These are phyloP conservation scores for Penicillium antarcticum DNA, from an alignment of 495 filamentous ascomycete genomes.

Conservation along the genomic window DNA sequence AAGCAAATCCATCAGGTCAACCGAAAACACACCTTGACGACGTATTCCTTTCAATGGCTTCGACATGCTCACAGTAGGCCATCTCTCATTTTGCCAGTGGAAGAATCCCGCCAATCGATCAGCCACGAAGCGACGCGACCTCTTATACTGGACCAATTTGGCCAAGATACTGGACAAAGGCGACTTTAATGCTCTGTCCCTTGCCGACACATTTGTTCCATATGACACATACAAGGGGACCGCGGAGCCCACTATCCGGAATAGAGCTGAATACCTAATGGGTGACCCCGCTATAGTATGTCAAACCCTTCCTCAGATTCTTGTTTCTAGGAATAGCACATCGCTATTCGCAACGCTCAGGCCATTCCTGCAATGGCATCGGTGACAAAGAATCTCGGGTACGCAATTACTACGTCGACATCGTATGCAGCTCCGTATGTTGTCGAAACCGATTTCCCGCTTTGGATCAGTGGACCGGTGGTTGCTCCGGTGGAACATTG, in stretches of 20 bases:
- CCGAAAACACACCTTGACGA: slow-evolving; percentile 5
- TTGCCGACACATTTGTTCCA: slow-evolving; percentile 50
- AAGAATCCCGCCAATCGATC: slow-evolving; percentile 12
- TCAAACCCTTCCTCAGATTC: not conserved
- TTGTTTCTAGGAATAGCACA: not conserved
- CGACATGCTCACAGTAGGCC: slow-evolving; percentile 19
- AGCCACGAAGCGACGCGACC: slow-evolving; percentile 10
- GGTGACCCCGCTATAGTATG: slow-evolving; percentile 26
- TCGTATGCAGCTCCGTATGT: slow-evolving; percentile 47
- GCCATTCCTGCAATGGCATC: slow-evolving; percentile 33
- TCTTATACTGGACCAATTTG: slow-evolving; percentile 17
- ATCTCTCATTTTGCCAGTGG: slow-evolving; percentile 19
- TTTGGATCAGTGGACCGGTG: slow-evolving; percentile 50
- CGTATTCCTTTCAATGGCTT: slow-evolving; percentile 22
- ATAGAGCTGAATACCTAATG: slow-evolving; percentile 48
- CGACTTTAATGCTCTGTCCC: slow-evolving; percentile 49
- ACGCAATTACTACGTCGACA: slow-evolving; percentile 36
- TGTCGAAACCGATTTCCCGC: slow-evolving; percentile 48
- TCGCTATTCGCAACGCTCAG: slow-evolving; percentile 22
- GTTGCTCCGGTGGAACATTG: slow-evolving; percentile 57
- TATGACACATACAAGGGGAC: slow-evolving; percentile 48
- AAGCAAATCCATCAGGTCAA: not conserved
- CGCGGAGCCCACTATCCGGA: slow-evolving; percentile 17
- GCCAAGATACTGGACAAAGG: slow-evolving; percentile 15
- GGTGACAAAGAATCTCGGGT: slow-evolving; percentile 25